Percentiles rank a stretch among this genome's conserved stretches.
Evolutionary conservation across 2,329 filamentous ascomycete genomes (phyloP).

Genomic region (Pyrenophora seminiperda): DNA sequence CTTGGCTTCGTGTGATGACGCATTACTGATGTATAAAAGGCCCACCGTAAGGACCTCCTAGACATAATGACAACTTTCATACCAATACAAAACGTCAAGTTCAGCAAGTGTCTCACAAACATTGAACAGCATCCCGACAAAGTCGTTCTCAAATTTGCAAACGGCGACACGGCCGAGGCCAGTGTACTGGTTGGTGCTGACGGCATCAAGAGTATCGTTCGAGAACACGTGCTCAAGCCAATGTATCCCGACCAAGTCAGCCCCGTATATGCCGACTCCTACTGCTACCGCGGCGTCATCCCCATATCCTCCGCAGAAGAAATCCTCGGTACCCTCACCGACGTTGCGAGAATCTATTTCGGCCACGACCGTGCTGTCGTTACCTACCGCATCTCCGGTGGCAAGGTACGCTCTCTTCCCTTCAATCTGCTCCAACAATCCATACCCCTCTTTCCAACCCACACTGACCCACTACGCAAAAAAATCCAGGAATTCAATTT

Average conservation of each 20-base stretch:
- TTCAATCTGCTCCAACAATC: too few relatives aligned
- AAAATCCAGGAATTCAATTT: conserved; percentile 23
- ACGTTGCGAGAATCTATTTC: conserved; percentile 40
- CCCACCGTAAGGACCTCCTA: conserved; percentile 51
- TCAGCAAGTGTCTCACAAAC: conserved; percentile 30
- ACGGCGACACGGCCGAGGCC: conserved; percentile 46
- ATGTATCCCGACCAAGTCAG: conserved; percentile 24
- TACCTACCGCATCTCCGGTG: conserved; percentile 34
- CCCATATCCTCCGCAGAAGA: conserved; percentile 46
- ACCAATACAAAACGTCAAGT: conserved; percentile 28
- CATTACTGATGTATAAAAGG: conserved; percentile 39
- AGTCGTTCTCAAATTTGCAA: conserved; percentile 1
- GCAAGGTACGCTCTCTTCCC: conserved; percentile 8
- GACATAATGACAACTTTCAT: conserved; percentile 57
- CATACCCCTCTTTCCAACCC: too few relatives aligned
- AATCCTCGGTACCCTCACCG: conserved; percentile 43
- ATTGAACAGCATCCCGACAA: conserved; percentile 35
- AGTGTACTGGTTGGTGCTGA: conserved; percentile 55
- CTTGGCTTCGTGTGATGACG: background rate
- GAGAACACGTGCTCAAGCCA: conserved; percentile 26
- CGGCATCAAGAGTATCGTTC: conserved; percentile 50
- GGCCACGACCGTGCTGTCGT: conserved; percentile 22
- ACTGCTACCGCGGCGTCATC: conserved; percentile 38
- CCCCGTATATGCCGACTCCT: conserved; percentile 33
- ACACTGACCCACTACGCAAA: too few relatives aligned